phyloP scores from a whole-genome alignment of 192 early-diverging fungal species.

The Dissophora ornata region DNA sequence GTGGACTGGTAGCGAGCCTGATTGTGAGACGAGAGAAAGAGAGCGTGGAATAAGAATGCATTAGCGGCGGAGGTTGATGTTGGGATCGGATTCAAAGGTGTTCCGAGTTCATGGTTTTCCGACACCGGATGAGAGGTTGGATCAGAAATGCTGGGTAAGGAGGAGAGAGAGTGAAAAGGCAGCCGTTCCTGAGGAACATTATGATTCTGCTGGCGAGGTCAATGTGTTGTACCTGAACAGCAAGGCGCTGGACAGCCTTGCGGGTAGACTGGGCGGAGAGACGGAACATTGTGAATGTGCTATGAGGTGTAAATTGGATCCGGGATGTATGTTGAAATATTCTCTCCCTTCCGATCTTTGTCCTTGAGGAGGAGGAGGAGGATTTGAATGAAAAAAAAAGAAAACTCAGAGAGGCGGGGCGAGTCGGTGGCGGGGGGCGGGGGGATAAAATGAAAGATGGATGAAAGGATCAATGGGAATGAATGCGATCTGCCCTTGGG shows the following conservation, averaged over 20 bases:
- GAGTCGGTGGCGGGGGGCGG: not conserved
- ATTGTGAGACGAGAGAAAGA: not conserved
- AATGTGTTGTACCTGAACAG: conserved; percentile 46
- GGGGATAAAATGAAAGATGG: not conserved
- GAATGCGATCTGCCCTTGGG: too few species aligned
- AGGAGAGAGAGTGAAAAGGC: not conserved
- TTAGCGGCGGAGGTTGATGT: too few species aligned
- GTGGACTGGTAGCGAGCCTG: conserved; percentile 52
- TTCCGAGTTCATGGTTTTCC: too few species aligned
- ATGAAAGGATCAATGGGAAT: not conserved
- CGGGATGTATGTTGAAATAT: too few species aligned
- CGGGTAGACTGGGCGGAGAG: conserved; percentile 51
- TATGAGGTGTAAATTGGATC: not conserved
- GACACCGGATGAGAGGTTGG: too few species aligned
- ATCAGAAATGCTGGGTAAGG: too few species aligned
- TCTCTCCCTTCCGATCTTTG: not conserved
- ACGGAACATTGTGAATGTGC: conserved; percentile 46
- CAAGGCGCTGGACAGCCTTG: conserved; percentile 55
- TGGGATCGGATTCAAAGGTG: too few species aligned
- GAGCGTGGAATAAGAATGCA: too few species aligned
- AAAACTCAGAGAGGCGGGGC: not conserved
- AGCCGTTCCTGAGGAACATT: not conserved
- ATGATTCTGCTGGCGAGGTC: not conserved
- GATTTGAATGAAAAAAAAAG: not conserved
- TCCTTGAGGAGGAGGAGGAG: not conserved